Evolutionary conservation across 176 grass and related monocot genomes (phyloP).

Genomic region (Rhynchospora breviuscula): DNA sequence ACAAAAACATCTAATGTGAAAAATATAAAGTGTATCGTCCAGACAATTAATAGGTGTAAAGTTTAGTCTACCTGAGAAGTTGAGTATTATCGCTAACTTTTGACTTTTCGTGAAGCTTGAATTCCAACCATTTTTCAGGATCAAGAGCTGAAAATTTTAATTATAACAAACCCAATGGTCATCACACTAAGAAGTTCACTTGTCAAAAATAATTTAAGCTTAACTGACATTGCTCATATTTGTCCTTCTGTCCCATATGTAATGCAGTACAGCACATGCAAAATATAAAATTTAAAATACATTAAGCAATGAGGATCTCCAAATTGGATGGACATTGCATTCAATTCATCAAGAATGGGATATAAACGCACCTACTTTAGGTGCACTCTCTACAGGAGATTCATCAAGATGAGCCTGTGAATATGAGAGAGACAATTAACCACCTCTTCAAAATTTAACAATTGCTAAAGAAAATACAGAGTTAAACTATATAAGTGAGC

Average conservation of each 20-base stretch:
- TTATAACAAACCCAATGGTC: neutral
- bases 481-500: neutral
- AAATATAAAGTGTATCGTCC: neutral
- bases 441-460: neutral
- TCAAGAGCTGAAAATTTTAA: constrained; percentile 61
- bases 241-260: neutral
- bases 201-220: neutral
- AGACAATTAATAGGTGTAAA: neutral
- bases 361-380: constrained; percentile 58
- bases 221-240: neutral
- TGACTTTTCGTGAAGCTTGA: constrained; percentile 87
- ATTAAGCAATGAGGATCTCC: neutral
- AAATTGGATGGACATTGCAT: too few relatives aligned
- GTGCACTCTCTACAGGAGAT: constrained; percentile 33
- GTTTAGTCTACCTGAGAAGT: constrained; percentile 57
- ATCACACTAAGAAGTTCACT: neutral
- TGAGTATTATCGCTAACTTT: constrained; percentile 74
- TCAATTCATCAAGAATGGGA: neutral
- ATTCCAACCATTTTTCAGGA: constrained; percentile 94
- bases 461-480: neutral
- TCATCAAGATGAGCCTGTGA: constrained; percentile 70
- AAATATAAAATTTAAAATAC: neutral
- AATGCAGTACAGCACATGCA: neutral
- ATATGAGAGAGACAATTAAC: neutral
- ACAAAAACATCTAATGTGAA: neutral